These are phyloP conservation scores for Syncephalastrum monosporum DNA, from an alignment of 371 early-diverging fungal species.

Conservation along the genomic window DNA sequence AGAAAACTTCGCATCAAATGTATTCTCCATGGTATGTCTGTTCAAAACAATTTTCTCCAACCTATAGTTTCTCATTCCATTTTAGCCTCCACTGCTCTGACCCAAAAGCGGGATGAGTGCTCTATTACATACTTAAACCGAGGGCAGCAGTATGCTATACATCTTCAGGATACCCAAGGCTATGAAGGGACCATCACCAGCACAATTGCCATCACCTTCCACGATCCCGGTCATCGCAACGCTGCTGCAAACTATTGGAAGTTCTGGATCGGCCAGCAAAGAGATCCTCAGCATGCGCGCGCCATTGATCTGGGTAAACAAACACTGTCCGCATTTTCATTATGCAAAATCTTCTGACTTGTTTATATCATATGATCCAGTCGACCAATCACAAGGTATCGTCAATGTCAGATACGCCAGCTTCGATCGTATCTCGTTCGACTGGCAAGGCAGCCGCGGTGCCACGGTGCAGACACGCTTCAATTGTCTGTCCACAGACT, in stretches of 20 bases:
- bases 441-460: conserved; percentile 61
- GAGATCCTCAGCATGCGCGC: conserved; percentile 50
- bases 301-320: conserved; percentile 58
- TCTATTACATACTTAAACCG: conserved; percentile 29
- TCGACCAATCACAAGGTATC: conserved; percentile 34
- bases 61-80: conserved; percentile 3
- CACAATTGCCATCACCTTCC: conserved; percentile 68
- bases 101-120: conserved; percentile 26
- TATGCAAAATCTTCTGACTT: conserved; percentile 6
- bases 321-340: conserved; percentile 5
- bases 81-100: conserved; percentile 28
- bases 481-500: conserved; percentile 73
- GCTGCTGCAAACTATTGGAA: conserved; percentile 70
- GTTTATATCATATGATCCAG: not conserved
- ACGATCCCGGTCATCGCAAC: conserved; percentile 67
- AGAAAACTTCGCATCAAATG: conserved; percentile 1
- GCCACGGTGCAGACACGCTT: conserved; percentile 63
- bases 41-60: not conserved
- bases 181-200: conserved; percentile 49
- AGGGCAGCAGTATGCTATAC: conserved; percentile 56
- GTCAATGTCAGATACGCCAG: conserved; percentile 44
- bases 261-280: conserved; percentile 75
- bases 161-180: conserved; percentile 43
- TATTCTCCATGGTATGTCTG: not conserved
- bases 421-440: conserved; percentile 64